phyloP scores from a whole-genome alignment of 176 grass and related monocot species.

The Olyra latifolia region DNA sequence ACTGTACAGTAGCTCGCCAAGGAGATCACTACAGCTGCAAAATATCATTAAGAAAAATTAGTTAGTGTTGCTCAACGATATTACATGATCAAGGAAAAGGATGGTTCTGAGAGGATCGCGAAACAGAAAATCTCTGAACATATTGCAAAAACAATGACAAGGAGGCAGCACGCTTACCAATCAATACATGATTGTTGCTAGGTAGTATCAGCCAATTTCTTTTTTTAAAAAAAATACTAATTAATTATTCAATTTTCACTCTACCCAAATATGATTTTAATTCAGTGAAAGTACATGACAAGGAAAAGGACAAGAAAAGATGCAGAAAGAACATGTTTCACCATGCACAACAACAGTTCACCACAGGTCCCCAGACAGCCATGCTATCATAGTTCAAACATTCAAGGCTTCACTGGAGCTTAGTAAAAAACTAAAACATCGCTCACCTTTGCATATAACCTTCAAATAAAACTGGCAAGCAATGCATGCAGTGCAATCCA shows the following conservation, averaged over 20 bases:
- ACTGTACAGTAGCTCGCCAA: conserved; percentile 40
- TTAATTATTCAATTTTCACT: background rate
- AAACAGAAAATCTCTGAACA: background rate
- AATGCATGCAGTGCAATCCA: conserved; percentile 81
- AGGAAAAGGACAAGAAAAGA: background rate
- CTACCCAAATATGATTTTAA: background rate
- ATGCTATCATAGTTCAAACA: background rate
- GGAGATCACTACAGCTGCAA: conserved; percentile 44
- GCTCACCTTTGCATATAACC: conserved; percentile 38
- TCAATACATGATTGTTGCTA: background rate
- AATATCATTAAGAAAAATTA: conserved; percentile 1
- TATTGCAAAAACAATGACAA: background rate
- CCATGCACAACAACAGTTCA: conserved; percentile 5
- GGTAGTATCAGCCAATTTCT: background rate
- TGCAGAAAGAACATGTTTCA: conserved; percentile 12
- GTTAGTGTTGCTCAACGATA: background rate
- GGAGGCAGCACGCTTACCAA: background rate
- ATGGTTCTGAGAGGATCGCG: background rate
- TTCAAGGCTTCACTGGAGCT: background rate
- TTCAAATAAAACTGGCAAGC: conserved; percentile 94
- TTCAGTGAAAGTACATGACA: background rate
- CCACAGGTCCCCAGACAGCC: background rate
- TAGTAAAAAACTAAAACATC: background rate
- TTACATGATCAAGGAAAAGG: background rate
- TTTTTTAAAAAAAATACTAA: background rate